phyloP scores from a whole-genome alignment of 441 rosid genomes.

The Breynia disticha region DNA sequence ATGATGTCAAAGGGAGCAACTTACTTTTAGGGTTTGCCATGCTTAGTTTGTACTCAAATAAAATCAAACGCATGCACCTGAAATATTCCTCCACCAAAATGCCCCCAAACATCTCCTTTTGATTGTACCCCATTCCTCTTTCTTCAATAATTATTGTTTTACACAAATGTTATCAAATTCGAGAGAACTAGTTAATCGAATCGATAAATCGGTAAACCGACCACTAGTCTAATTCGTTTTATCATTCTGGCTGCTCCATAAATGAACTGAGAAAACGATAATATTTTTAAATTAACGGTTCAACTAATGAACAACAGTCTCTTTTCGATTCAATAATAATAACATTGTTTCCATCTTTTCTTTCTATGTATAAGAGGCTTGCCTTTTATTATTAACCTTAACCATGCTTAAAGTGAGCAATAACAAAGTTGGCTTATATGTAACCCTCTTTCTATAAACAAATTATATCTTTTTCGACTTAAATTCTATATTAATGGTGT shows the following conservation, averaged over 20 bases:
- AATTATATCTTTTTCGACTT: neutral
- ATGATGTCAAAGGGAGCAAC: constrained; percentile 52
- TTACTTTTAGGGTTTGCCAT: constrained; percentile 54
- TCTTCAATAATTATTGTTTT: constrained; percentile 15
- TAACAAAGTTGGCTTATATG: constrained; percentile 36
- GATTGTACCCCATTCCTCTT: constrained; percentile 22
- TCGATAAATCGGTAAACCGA: no score
- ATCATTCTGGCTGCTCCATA: no score
- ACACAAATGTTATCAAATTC: no score
- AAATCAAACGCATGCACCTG: constrained; percentile 55
- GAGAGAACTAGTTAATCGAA: no score
- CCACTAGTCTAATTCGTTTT: no score
- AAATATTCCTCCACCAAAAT: constrained; percentile 36
- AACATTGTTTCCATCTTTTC: constrained; percentile 16
- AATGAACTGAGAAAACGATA: no score
- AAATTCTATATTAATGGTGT: no score
- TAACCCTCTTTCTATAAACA: constrained; percentile 5
- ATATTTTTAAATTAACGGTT: no score
- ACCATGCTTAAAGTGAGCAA: constrained; percentile 8
- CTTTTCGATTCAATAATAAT: no score
- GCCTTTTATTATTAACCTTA: constrained; percentile 25
- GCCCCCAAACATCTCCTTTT: constrained; percentile 22
- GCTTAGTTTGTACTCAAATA: constrained; percentile 53
- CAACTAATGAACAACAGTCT: no score
- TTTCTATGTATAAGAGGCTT: constrained; percentile 15